Evolutionary conservation across 2,329 filamentous ascomycete genomes (phyloP).

Genomic region (Alternaria triticina): DNA sequence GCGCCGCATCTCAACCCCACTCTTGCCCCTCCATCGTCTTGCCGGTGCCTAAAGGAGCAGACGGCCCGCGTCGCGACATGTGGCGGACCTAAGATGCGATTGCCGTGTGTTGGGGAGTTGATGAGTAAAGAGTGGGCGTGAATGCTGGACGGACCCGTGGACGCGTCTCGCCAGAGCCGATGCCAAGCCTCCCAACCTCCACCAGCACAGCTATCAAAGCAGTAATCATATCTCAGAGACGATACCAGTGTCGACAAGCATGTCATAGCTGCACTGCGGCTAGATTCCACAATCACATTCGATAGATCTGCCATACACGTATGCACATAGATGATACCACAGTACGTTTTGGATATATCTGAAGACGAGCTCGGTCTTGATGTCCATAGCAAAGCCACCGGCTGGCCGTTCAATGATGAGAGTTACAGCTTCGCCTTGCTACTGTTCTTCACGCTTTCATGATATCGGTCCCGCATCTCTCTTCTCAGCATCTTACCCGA

Average conservation of each 20-base stretch:
- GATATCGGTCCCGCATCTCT: slow-evolving; percentile 38
- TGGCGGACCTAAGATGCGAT: neutral
- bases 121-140: neutral
- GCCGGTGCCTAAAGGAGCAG: slow-evolving; percentile 11
- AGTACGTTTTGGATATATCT: rapidly evolving
- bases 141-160: neutral
- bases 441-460: slow-evolving; percentile 27
- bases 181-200: neutral
- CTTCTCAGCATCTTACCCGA: slow-evolving; percentile 39
- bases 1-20: slow-evolving; percentile 20
- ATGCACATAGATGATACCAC: neutral
- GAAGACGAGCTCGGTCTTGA: neutral
- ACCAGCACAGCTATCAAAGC: neutral
- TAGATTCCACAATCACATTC: neutral
- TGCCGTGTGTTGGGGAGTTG: neutral
- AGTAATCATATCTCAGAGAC: neutral
- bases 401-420: neutral
- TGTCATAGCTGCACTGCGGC: neutral
- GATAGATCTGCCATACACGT: rapidly evolving
- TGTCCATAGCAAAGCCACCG: neutral
- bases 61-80: slow-evolving; percentile 1
- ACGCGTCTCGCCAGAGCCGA: neutral
- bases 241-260: neutral
- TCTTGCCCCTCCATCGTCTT: slow-evolving; percentile 12
- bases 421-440: slow-evolving; percentile 25